Evolutionary conservation across 345 rosid genomes (phyloP), one percentile per base, ranked within the genome.

Genomic region (Citrus glauca): DNA sequence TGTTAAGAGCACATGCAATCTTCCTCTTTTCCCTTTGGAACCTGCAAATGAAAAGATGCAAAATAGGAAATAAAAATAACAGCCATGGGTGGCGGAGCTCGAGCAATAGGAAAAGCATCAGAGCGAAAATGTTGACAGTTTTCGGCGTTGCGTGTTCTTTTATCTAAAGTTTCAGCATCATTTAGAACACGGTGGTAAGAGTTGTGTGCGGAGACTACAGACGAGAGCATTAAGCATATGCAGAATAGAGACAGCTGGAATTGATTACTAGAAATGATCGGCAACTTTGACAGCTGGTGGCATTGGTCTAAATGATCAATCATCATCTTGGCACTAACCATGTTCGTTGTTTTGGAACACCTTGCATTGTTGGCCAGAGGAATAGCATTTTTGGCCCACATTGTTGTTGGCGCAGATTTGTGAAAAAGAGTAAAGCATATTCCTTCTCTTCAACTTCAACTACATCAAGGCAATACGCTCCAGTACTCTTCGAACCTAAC

Each of bases 331-430:
- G 32, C 32, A 10, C 40, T 19, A 33, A 1, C 27, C 38, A 33
- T 32, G 30, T 24, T 33, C 0, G 40, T 10, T 56, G 50, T 35
- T 20, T 9, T 9, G 9, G 70, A 73, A 38, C 10, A 6, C 13
- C 22, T 11, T 13, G 40, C 75, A 1, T 7, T 69, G 74, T 19
- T 55, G 63, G 24, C 42, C 11, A 22, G 17, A 19, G 9, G 17
- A 30, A 53, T 53, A 24, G 28, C 74, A 9, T 71, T 53, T 55
- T 55, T 55, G 74, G 74, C 45, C 63, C 74, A 71, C 62, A 30
- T 71, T 55, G 42, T 42, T 8, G n/a, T 53, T 13, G 50, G 28
- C 20, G 9, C 19, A 40, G 28, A n/a, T 68, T 33, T 33, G 24
- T 33, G 6, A 8, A 3, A 40, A 9, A 9, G 9, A 9, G 57